Base-by-base conservation (phyloP, 1,284 basidiomycete genomes). In the Cerioporus squamosus region DNA sequence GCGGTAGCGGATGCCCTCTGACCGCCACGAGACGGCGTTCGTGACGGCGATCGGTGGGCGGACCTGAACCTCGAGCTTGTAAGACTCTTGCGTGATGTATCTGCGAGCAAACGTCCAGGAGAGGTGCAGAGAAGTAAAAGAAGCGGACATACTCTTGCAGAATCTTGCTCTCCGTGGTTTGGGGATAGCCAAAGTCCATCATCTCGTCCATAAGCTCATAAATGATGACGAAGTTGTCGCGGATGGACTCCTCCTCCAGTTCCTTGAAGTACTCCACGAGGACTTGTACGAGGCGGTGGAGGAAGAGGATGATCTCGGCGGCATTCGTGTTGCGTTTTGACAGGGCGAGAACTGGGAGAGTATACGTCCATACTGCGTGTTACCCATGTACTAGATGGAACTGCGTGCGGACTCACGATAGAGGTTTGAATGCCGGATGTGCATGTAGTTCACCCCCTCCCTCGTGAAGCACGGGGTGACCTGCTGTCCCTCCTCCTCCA, bases 131-230 rank as follows among this genome's bases (percentile, higher is more conserved):
- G 39, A 3, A 6, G 5, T 1, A 9, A 49, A 47, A 12, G 22
- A 22, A 7, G 40, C 33, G 40, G 10, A 81, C 90, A 66, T 65
- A 94, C 90, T 98, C 97, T 77, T 98, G 97, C 57, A 99, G 77
- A 68, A 99, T 99, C 82, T 99, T 99, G 82, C 92, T 95, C 80
- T 99, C 97, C 22, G 97, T 99, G 26, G 97, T 99, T 75, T 99
- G 97, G 0, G 97, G 97, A 74, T 94, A 98, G 14, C 97, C 97
- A 78, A 98, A 99, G 79, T 99, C 97, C 96, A 99, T 98, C 95
- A 99, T 98, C 81, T 99, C 97, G 72, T 99, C 97, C 78, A 99
- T 84, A 51, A 99, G 85, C 73, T 97, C 95, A 74, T 96, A 97
- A 54, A 98, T 97, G 74, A 97, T 96, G 53, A 97, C 95, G 74